Base-by-base conservation (phyloP, 2,329 filamentous ascomycete species). In the Colletotrichum gigasporum region DNA sequence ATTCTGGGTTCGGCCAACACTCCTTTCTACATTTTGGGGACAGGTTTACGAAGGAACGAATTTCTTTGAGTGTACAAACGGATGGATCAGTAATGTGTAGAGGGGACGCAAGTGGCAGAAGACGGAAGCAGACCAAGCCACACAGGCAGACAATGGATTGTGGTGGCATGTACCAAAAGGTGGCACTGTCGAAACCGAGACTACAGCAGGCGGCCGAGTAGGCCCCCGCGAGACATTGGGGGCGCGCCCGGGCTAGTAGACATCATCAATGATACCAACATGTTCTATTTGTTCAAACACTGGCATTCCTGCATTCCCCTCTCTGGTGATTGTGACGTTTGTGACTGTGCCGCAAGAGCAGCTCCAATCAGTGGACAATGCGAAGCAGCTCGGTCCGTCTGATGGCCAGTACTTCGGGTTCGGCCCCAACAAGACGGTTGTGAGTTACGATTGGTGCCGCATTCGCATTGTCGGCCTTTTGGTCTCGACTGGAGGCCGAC, bases 191-290 rank as follows among this genome's bases (percentile, higher is more conserved):
- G 20, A 47, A 41, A 56, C 41, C 28, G 45, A 52, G 34, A 52
- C 32, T 11, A 52, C 44, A 35, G 39, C 45, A 24, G 12, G 37
- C 48, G 30, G 57, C 57, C 48, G 32, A 64, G n/a, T 18, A 34
- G 55, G 42, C 41, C 26, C 56, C 61, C 34, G 41, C 32, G 28
- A 60, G 48, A 39, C 41, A 44, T 52, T 34, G 39, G 30, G 61
- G 20, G 44, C n/a, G n/a, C n/a, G 52, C 47, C 32, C 41, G 47
- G 44, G 37, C 41, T 60, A 53, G 34, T 64, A 64, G 54, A 50
- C 24, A 58, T 34, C 39, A 55, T 48, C 54, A 58, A 58, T 58
- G 54, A 58, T 58, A 64, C 61, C 61, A 64, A 64, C 48, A 64
- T n/a, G 51, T 44, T 41, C 39, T 41, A 61, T 50, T 37, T 64